phyloP scores from a whole-genome alignment of 2,329 filamentous ascomycete species.

The Venturia effusa region DNA sequence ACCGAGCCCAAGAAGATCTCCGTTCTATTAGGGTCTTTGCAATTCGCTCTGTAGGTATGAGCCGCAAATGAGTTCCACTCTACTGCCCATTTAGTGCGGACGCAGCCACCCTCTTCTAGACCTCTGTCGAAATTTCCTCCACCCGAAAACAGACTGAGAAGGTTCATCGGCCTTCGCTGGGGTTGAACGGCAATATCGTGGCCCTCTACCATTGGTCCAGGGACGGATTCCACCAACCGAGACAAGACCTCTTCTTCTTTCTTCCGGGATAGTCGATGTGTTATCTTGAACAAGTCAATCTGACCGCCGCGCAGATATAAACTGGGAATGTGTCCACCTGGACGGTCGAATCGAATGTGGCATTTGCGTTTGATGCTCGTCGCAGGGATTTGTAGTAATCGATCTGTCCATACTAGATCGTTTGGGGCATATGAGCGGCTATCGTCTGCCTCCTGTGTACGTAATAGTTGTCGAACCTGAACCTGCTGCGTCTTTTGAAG shows the following conservation, averaged over 20 bases:
- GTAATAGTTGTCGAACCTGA: constrained; percentile 41
- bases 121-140: constrained; percentile 69
- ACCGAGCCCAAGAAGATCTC: constrained; percentile 60
- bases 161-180: neutral
- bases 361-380: constrained; percentile 45
- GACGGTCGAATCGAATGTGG: constrained; percentile 44
- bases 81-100: constrained; percentile 56
- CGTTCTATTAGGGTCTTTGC: constrained; percentile 28
- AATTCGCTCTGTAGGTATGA: constrained; percentile 64
- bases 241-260: neutral
- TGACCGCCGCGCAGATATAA: constrained; percentile 58
- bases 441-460: constrained; percentile 18
- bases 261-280: neutral
- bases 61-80: constrained; percentile 55
- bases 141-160: constrained; percentile 60
- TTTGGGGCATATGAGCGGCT: constrained; percentile 39
- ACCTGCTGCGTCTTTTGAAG: constrained; percentile 21
- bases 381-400: constrained; percentile 28
- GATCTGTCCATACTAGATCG: constrained; percentile 46
- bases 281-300: constrained; percentile 55
- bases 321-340: constrained; percentile 33
- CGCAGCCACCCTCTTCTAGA: constrained; percentile 57
- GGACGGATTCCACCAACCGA: neutral
- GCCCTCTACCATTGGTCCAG: neutral
- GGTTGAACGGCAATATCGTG: neutral